These are phyloP conservation scores for Corniculantispora saksenae DNA, from an alignment of 2,329 filamentous ascomycete genomes.

Conservation along the genomic window DNA sequence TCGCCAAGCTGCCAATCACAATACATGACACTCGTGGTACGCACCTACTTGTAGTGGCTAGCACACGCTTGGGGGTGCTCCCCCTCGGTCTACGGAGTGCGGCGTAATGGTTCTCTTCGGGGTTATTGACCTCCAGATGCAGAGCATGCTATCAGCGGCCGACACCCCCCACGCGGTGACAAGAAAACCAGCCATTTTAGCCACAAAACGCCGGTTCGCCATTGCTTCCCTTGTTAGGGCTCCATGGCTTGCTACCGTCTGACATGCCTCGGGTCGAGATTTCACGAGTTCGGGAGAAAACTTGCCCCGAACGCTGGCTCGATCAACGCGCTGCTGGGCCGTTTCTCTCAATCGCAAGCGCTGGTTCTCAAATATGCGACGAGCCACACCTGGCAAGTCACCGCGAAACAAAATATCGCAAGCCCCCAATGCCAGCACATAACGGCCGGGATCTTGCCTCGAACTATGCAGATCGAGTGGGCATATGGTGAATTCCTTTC, in stretches of 20 bases:
- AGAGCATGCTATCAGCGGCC: background rate
- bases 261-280: background rate
- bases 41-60: background rate
- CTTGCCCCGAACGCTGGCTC: background rate
- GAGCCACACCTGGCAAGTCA: no score
- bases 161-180: conserved; percentile 3
- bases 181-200: background rate
- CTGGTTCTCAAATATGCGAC: no score
- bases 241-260: background rate
- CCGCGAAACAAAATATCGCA: background rate
- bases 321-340: background rate
- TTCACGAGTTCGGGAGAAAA: background rate
- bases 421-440: background rate
- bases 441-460: background rate
- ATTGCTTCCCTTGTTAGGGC: background rate
- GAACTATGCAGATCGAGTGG: background rate
- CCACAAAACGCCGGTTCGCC: background rate
- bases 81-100: background rate
- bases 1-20: conserved; percentile 14
- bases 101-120: background rate
- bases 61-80: background rate
- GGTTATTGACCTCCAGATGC: conserved; percentile 1
- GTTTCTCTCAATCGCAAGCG: background rate
- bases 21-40: background rate
- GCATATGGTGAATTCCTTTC: background rate